phyloP scores from a whole-genome alignment of 768 basidiomycete species.

The Tricholoma saponaceum region DNA sequence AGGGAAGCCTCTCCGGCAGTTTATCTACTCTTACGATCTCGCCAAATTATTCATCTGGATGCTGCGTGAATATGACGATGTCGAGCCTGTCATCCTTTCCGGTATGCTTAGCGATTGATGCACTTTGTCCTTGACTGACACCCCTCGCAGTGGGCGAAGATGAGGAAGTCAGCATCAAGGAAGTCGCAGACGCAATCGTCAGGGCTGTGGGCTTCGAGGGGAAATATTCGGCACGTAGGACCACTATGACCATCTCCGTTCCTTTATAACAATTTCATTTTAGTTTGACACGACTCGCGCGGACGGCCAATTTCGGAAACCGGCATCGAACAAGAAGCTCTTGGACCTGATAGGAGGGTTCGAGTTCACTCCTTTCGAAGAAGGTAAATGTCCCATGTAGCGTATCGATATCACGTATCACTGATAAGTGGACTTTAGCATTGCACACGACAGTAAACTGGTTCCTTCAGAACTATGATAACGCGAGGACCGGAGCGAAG shows the following conservation, averaged over 20 bases:
- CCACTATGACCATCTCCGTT: slow-evolving; percentile 6
- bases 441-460: slow-evolving; percentile 76
- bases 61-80: slow-evolving; percentile 84
- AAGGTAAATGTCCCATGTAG: slow-evolving; percentile 45
- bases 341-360: slow-evolving; percentile 73
- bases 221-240: slow-evolving; percentile 55
- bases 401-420: background rate
- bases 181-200: slow-evolving; percentile 89
- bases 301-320: slow-evolving; percentile 96
- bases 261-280: background rate
- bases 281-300: slow-evolving; percentile 83
- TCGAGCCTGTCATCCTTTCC: slow-evolving; percentile 91
- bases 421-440: slow-evolving; percentile 38
- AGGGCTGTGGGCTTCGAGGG: slow-evolving; percentile 76
- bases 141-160: slow-evolving; percentile 74
- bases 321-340: slow-evolving; percentile 90
- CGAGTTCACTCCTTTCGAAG: slow-evolving; percentile 87
- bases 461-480: slow-evolving; percentile 82
- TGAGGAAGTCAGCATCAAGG: slow-evolving; percentile 90
- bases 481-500: slow-evolving; percentile 51
- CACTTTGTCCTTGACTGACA: background rate
- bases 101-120: slow-evolving; percentile 37
- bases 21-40: slow-evolving; percentile 95
- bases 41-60: slow-evolving; percentile 95
- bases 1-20: slow-evolving; percentile 92